Conservation (phyloP, 2,329 filamentous ascomycete genomes). For the Penicillium freii region DNA sequence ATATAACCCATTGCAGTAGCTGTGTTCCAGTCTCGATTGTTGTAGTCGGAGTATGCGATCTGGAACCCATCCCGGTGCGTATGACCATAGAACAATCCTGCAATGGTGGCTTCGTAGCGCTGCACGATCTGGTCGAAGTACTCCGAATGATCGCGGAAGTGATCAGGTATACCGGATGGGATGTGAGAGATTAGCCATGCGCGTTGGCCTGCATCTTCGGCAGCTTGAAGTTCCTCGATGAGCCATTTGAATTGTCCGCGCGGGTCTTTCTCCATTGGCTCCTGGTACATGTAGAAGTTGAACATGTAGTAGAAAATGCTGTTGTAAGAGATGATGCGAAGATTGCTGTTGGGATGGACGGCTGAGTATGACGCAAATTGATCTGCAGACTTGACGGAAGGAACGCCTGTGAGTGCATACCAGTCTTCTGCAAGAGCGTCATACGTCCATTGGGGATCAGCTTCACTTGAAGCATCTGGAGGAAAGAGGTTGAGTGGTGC, state of each 20-base stretch:
- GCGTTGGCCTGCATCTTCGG: slow-evolving; percentile 53
- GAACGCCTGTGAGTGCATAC: slow-evolving; percentile 48
- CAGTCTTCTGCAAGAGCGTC: slow-evolving; percentile 49
- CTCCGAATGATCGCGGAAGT: slow-evolving; percentile 54
- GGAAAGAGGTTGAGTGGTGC: slow-evolving; percentile 55
- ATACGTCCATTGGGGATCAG: slow-evolving; percentile 54
- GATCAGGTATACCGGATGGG: slow-evolving; percentile 52
- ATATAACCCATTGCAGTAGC: slow-evolving; percentile 56
- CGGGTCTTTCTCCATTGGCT: slow-evolving; percentile 52
- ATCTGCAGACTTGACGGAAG: slow-evolving; percentile 35
- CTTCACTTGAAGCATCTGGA: slow-evolving; percentile 38
- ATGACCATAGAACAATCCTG: slow-evolving; percentile 58
- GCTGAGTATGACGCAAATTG: slow-evolving; percentile 53
- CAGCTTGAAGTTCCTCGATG: slow-evolving; percentile 52
- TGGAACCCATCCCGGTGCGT: slow-evolving; percentile 59
- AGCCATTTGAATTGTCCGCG: slow-evolving; percentile 56
- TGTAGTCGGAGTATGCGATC: slow-evolving; percentile 54
- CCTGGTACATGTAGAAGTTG: slow-evolving; percentile 57
- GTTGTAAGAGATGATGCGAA: slow-evolving; percentile 60
- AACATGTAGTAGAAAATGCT: slow-evolving; percentile 60
- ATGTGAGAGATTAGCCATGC: slow-evolving; percentile 61
- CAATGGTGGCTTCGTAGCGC: slow-evolving; percentile 55
- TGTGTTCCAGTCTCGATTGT: slow-evolving; percentile 40
- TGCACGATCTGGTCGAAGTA: slow-evolving; percentile 55
- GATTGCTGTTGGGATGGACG: slow-evolving; percentile 46